Evolutionary conservation across 345 rosid genomes (phyloP), one percentile per base, ranked within the genome.

Genomic region (Corchorus olitorius): DNA sequence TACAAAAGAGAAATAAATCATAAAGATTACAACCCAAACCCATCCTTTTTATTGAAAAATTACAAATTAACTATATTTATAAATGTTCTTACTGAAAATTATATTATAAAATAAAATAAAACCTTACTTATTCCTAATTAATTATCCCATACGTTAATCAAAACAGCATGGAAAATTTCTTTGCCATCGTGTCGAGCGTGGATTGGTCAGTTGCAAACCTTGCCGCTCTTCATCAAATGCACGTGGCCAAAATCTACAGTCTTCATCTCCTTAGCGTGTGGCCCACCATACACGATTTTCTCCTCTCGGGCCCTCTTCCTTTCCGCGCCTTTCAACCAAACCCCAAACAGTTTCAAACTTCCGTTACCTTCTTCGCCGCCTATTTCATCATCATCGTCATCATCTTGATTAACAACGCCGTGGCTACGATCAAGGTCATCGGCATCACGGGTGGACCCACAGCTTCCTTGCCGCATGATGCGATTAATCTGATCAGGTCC

Each of bases 341-440:
- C 98, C 54, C 98, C 98, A 56, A 94, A 94, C 70, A 94, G 85
- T 79, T 93, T 94, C 89, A 88, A 76, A 4, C 84, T 80, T 72
- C 74, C 87, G 49, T 83, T 91, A 6, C 66, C 84, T 46, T 79
- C 86, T 15, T 72, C 83, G 6, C 9, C 77, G 1, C 22, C 62
- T 13, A 43, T 63, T 3, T 70, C 56, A 17, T 75, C 79, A 9
- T 61, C 71, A 7, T 54, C 71, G 5, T 54, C 78, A 10, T 62
- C 45, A 0, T 27, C 80, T 2, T 67, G 68, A 8, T 48, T 83
- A 15, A 59, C 78, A 4, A 33, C 81, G 1, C 71, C 75, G 52
- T 75, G 76, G 20, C 64, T 59, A 0, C 35, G 75, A 41, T 73
- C 65, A 0, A 33, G 80, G 52, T 55, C 84, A 6, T 65, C 81